Evolutionary conservation across 768 basidiomycete genomes (phyloP), one percentile per base, ranked within the genome.

Genomic region (Mycena alexandri): DNA sequence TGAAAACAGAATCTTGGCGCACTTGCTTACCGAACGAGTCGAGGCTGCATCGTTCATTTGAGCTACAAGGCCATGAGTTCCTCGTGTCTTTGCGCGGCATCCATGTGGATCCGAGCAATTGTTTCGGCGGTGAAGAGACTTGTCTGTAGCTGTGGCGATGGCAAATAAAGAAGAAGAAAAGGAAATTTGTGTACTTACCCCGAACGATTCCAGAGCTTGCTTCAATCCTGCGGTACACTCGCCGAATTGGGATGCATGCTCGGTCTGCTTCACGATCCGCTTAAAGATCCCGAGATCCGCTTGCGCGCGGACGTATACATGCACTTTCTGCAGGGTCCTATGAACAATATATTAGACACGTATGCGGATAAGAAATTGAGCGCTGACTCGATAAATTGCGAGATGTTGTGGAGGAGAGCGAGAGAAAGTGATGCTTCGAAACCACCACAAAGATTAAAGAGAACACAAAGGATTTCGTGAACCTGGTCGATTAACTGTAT

Each of bases 1-100:
- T 21, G 6, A 14, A 38, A 38, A 10, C 33, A 36, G 51, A 14
- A 52, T 52, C 33, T 34, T 3, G 19, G 33, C 17, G 17, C 25
- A 13, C 5, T 52, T 19, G 17, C 51, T n/a, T 33, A 52, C 51
- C 19, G 34, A n/a, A n/a, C 21, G 41, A 11, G 54, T 41, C 21
- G 54, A 55, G 21, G 54, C 41, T 24, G 21, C 54, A 22, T 55
- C 38, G 41, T 43, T 21, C 41, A 41, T 25, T 22, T 24, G n/a
- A 12, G 21, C 41, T 11, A 41, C 38, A 42, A 41, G 7, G 36
- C 38, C 41, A 41, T 55, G 36, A 55, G 54, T 25, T 38, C 38
- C 38, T 42, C 21, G 24, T 55, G 54, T 24, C 54, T 55, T 43
- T 42, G 51, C 17, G 51, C 51, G 24, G 51, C 51, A 34, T 53